Evolutionary conservation across 306 rosid species (phyloP).

Genomic region (Glycine latifolia): DNA sequence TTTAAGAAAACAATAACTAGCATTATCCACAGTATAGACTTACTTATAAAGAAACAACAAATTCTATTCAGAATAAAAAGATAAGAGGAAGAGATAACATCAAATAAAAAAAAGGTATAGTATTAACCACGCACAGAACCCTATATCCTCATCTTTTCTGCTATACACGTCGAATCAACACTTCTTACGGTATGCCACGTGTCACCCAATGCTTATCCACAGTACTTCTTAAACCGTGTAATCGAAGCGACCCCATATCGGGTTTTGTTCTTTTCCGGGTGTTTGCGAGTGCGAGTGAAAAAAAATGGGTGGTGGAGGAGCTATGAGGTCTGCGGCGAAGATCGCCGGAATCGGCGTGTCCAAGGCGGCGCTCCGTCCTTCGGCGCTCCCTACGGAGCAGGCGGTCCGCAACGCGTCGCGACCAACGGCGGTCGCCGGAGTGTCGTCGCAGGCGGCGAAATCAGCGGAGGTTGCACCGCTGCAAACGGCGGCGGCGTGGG

Average conservation of each 20-base stretch:
- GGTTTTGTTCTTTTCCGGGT: too few species aligned
- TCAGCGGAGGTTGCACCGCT: slow-evolving; percentile 38
- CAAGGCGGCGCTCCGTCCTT: slow-evolving; percentile 41
- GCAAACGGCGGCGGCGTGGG: slow-evolving; percentile 53
- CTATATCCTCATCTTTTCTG: too few species aligned
- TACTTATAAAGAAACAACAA: too few species aligned
- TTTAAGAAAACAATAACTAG: too few species aligned
- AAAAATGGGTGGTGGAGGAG: slow-evolving; percentile 86
- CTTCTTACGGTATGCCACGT: background rate
- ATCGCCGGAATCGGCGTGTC: slow-evolving; percentile 61
- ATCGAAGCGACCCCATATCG: too few species aligned
- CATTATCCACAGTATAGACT: too few species aligned
- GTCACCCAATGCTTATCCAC: background rate
- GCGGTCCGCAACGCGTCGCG: slow-evolving; percentile 47
- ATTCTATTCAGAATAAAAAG: too few species aligned
- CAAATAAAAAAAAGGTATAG: too few species aligned
- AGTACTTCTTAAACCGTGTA: background rate
- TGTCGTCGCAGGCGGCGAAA: slow-evolving; percentile 49
- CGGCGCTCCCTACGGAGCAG: slow-evolving; percentile 47
- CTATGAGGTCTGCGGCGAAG: slow-evolving; percentile 70
- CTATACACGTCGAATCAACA: too few species aligned
- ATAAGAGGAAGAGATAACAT: too few species aligned
- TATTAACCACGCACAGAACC: too few species aligned
- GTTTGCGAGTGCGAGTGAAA: too few species aligned
- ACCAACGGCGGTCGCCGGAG: slow-evolving; percentile 45